Conservation (phyloP, 163 green algal genomes). For the Trebouxia gelatinosa region DNA sequence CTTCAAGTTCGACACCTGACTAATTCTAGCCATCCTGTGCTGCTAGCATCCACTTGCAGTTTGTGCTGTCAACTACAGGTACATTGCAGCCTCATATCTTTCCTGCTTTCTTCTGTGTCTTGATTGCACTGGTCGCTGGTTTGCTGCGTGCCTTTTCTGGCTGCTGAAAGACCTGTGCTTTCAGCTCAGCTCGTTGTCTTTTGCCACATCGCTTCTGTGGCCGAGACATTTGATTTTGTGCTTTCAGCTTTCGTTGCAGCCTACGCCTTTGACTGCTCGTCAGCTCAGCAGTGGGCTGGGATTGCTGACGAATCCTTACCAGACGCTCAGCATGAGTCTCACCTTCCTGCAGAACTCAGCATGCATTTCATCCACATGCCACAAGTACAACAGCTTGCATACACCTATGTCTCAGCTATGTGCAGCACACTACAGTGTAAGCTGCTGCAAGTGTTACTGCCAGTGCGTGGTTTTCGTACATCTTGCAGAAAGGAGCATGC, state of each 20-base stretch:
- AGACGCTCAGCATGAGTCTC: constrained; percentile 47
- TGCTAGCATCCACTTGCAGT: background rate
- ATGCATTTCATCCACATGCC: too few relatives aligned
- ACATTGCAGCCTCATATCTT: background rate
- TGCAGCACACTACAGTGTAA: too few relatives aligned
- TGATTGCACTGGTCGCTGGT: background rate
- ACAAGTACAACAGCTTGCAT: too few relatives aligned
- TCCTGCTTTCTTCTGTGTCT: background rate
- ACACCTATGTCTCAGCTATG: too few relatives aligned
- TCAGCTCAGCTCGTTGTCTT: constrained; percentile 41
- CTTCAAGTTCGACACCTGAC: background rate
- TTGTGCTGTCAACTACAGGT: background rate
- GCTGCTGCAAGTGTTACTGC: too few relatives aligned
- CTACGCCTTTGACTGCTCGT: constrained; percentile 17
- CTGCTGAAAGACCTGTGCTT: constrained; percentile 9
- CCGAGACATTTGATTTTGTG: background rate
- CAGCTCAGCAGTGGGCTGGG: background rate
- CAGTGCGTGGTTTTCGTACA: too few relatives aligned
- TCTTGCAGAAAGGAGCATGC: too few relatives aligned
- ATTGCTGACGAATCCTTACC: constrained; percentile 30
- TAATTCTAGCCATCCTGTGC: background rate
- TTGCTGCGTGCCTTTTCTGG: background rate
- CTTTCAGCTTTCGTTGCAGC: constrained; percentile 7
- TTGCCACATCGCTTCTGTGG: constrained; percentile 36
- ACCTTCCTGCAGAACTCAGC: constrained; percentile 28